phyloP scores from a whole-genome alignment of 805 yeast species.

The Kodamaea leandrae region DNA sequence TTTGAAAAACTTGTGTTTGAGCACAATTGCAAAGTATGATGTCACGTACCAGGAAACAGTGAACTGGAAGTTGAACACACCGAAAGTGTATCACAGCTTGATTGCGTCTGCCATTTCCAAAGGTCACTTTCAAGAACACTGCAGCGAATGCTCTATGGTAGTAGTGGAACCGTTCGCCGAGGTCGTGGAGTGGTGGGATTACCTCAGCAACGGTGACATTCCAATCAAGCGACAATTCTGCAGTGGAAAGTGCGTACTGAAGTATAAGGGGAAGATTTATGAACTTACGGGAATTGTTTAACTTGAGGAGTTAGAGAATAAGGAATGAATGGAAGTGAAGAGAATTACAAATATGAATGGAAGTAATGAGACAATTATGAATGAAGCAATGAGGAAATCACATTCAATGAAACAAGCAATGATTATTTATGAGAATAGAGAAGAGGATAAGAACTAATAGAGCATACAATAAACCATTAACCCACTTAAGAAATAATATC shows the following conservation, averaged over 20 bases:
- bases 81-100: constrained; percentile 42
- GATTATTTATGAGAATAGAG: too few relatives aligned
- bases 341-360: too few relatives aligned
- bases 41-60: constrained; percentile 54
- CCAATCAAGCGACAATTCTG: constrained; percentile 59
- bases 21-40: constrained; percentile 49
- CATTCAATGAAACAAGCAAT: too few relatives aligned
- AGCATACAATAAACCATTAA: background rate
- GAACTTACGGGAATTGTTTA: constrained; percentile 2
- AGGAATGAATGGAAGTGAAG: background rate
- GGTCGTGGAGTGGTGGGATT: constrained; percentile 66
- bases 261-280: constrained; percentile 12
- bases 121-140: constrained; percentile 49
- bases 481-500: background rate
- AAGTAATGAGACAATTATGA: too few relatives aligned
- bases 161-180: constrained; percentile 58
- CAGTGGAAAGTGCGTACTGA: constrained; percentile 44
- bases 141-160: constrained; percentile 49
- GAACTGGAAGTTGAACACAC: constrained; percentile 51
- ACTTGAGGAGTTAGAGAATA: too few relatives aligned
- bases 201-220: constrained; percentile 45
- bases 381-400: too few relatives aligned
- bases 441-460: too few relatives aligned
- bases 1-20: constrained; percentile 46
- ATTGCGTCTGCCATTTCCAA: constrained; percentile 53